Evolutionary conservation across 192 early-diverging fungal species (phyloP).

Genomic region (Backusella westeae): DNA sequence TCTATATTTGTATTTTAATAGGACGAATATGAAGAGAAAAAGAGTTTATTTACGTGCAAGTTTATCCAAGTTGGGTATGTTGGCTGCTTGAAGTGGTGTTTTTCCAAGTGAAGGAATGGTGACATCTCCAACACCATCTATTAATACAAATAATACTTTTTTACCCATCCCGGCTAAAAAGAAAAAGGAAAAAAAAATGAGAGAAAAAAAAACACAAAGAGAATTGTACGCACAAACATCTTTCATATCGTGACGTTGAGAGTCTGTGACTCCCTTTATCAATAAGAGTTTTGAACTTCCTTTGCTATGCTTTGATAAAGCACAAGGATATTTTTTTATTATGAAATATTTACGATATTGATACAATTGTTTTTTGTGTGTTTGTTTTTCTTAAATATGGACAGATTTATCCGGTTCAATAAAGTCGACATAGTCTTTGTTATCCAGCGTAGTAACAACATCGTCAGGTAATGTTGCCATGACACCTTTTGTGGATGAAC

Average conservation of each 20-base stretch:
- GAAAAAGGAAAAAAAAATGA: background rate
- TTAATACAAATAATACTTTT: conserved; percentile 27
- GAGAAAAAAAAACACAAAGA: background rate
- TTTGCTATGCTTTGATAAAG: no score
- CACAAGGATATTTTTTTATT: background rate
- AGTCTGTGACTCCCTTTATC: background rate
- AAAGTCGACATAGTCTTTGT: conserved; percentile 29
- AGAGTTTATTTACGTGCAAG: conserved; percentile 24
- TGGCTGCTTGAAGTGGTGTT: conserved; percentile 28
- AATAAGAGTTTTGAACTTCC: background rate
- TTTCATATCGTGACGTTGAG: background rate
- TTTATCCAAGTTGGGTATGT: conserved; percentile 26
- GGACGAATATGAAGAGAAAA: background rate
- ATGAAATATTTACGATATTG: background rate
- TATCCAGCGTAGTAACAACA: conserved; percentile 10
- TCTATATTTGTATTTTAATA: conserved; percentile 8
- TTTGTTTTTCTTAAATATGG: background rate
- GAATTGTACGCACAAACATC: background rate
- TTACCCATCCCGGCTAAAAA: background rate
- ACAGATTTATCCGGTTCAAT: conserved; percentile 30
- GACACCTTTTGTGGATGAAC: conserved; percentile 16
- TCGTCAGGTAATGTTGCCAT: conserved; percentile 25
- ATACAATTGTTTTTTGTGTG: background rate
- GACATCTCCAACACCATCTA: conserved; percentile 38
- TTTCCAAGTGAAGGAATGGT: conserved; percentile 16